phyloP scores from a whole-genome alignment of 768 basidiomycete genomes.

The Guyanaporus albipodus region DNA sequence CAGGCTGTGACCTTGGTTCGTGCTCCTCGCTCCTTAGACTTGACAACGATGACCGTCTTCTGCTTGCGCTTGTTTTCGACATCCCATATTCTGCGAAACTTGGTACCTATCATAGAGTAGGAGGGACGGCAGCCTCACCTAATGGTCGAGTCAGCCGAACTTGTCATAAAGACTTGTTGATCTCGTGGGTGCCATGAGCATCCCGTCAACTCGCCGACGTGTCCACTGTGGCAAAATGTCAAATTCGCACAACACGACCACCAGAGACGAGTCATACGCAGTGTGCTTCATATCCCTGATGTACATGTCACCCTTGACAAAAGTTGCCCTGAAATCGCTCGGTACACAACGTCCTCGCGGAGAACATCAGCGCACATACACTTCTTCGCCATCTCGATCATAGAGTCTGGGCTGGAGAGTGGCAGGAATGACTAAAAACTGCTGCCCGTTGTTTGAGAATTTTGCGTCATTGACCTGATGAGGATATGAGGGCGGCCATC shows the following conservation, averaged over 20 bases:
- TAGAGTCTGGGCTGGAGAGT: constrained; percentile 86
- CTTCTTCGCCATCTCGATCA: constrained; percentile 88
- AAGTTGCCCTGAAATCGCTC: constrained; percentile 64
- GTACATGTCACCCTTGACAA: constrained; percentile 94
- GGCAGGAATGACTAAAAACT: constrained; percentile 84
- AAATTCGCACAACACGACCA: constrained; percentile 6
- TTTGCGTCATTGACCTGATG: constrained; percentile 83
- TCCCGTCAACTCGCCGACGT: constrained; percentile 87
- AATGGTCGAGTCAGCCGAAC: constrained; percentile 94
- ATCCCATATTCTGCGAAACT: constrained; percentile 80
- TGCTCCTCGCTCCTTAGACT: constrained; percentile 91
- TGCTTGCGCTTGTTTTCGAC: constrained; percentile 89
- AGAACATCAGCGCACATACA: constrained; percentile 51
- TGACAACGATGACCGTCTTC: constrained; percentile 93
- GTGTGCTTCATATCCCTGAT: constrained; percentile 99
- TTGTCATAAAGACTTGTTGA: constrained; percentile 78
- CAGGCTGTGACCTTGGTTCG: constrained; percentile 89
- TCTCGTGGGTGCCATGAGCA: constrained; percentile 94
- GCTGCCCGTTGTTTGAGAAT: constrained; percentile 83
- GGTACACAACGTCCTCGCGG: constrained; percentile 36
- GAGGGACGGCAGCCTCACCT: constrained; percentile 46
- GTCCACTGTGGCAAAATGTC: constrained; percentile 58
- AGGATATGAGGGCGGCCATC: not conserved
- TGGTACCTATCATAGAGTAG: not conserved
- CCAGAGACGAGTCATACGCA: constrained; percentile 53